phyloP scores from a whole-genome alignment of 2,329 filamentous ascomycete genomes.

The Apiospora pterosperma region DNA sequence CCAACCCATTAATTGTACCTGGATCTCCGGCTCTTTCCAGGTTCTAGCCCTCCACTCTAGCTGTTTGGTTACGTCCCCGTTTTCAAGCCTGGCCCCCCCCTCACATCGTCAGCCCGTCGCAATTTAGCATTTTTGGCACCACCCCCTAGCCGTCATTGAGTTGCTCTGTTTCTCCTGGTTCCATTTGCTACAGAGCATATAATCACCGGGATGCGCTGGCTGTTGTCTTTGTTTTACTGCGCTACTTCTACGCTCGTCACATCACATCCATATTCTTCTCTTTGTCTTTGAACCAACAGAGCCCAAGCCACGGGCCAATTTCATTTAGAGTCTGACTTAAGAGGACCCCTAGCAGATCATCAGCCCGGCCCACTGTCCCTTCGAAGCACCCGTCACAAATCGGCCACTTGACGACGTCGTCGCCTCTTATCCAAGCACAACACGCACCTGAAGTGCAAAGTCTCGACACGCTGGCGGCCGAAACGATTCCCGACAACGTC shows the following conservation, averaged over 20 bases:
- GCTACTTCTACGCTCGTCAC: background rate
- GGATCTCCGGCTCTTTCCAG: slow-evolving; percentile 1
- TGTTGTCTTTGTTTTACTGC: background rate
- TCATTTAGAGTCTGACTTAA: slow-evolving; percentile 12
- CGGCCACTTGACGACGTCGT: slow-evolving; percentile 66
- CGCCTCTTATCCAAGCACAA: slow-evolving; percentile 60
- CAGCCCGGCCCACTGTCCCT: slow-evolving; percentile 43
- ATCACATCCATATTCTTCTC: background rate
- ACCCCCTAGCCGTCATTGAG: background rate
- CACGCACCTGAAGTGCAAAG: slow-evolving; percentile 43
- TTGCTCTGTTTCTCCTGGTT: background rate
- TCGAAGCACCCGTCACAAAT: slow-evolving; percentile 62
- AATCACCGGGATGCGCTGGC: background rate
- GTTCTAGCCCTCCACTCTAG: background rate
- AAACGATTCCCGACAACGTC: slow-evolving; percentile 13
- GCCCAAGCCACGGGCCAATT: slow-evolving; percentile 7
- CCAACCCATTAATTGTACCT: background rate
- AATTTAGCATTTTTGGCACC: background rate
- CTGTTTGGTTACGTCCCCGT: slow-evolving; percentile 1
- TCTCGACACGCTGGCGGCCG: slow-evolving; percentile 27
- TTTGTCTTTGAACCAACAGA: slow-evolving; percentile 9
- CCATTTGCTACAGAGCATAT: background rate
- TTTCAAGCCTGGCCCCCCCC: background rate
- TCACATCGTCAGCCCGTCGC: slow-evolving; percentile 1
- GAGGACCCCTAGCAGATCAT: slow-evolving; percentile 18